Conservation (phyloP, 179 eudicot species). For the Camellia oleifera region DNA sequence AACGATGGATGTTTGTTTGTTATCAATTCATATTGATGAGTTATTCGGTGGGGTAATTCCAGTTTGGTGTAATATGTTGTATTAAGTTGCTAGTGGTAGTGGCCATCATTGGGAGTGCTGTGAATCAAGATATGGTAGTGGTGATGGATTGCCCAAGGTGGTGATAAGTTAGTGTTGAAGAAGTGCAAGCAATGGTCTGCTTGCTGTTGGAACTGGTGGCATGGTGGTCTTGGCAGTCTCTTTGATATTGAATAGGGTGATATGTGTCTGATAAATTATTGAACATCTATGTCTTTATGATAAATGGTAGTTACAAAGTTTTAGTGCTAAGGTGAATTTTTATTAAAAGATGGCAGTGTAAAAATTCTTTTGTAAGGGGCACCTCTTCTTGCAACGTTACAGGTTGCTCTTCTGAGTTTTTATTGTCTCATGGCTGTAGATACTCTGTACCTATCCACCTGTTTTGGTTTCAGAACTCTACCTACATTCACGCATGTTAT, state of each 20-base stretch:
- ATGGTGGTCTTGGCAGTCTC: constrained; percentile 5
- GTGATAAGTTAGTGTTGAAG: background rate
- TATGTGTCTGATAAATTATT: background rate
- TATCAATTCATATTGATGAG: too few species aligned
- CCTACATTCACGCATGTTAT: background rate
- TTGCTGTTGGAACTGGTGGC: constrained; percentile 7
- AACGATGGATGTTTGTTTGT: too few species aligned
- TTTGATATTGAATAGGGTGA: background rate
- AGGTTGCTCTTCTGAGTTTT: background rate
- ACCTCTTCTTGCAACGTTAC: background rate
- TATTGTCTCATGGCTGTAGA: background rate
- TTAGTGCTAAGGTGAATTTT: background rate
- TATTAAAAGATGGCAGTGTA: background rate
- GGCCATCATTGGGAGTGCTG: background rate
- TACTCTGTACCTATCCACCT: background rate
- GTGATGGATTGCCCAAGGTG: constrained; percentile 1
- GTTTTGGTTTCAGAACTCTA: background rate
- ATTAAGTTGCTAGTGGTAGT: background rate
- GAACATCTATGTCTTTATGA: background rate
- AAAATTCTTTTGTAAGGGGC: background rate
- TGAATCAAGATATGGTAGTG: constrained; percentile 1
- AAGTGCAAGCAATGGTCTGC: background rate
- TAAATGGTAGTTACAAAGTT: background rate
- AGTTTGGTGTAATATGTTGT: too few species aligned
- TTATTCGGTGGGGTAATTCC: too few species aligned